Conservation (phyloP, 1,284 basidiomycete genomes). For the Fomitiporia mediterranea region DNA sequence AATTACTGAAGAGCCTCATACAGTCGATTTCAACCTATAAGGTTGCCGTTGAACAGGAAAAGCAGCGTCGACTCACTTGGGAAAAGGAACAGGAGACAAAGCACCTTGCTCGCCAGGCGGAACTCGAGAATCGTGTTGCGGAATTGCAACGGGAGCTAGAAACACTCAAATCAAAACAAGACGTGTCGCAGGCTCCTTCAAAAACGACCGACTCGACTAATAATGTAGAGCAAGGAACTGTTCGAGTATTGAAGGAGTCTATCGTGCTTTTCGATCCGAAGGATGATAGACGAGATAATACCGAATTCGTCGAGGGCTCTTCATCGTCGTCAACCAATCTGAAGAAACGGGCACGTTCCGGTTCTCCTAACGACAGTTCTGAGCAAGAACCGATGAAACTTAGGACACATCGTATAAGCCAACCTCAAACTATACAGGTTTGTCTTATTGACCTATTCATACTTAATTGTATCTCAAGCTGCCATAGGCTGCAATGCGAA, state of each 20-base stretch:
- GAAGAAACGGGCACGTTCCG: constrained; percentile 1
- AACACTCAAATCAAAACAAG: constrained; percentile 42
- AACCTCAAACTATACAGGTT: constrained; percentile 17
- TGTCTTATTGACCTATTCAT: neutral
- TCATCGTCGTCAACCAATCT: neutral
- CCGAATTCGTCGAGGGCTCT: constrained; percentile 19
- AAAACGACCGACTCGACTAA: constrained; percentile 20
- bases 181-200: constrained; percentile 22
- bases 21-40: constrained; percentile 47
- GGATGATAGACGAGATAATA: constrained; percentile 11
- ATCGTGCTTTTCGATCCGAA: neutral
- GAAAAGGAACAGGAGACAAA: constrained; percentile 64
- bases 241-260: neutral
- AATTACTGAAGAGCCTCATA: constrained; percentile 53
- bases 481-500: constrained; percentile 60
- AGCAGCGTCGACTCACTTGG: constrained; percentile 54
- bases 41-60: constrained; percentile 55
- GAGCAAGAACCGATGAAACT: constrained; percentile 8
- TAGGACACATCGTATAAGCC: neutral
- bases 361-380: neutral
- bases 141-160: constrained; percentile 58
- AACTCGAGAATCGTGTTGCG: constrained; percentile 52
- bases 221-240: neutral
- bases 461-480: constrained; percentile 6
- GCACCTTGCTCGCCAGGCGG: constrained; percentile 46